Conservation (phyloP, 768 basidiomycete species). For the Leccinum sublutescens region DNA sequence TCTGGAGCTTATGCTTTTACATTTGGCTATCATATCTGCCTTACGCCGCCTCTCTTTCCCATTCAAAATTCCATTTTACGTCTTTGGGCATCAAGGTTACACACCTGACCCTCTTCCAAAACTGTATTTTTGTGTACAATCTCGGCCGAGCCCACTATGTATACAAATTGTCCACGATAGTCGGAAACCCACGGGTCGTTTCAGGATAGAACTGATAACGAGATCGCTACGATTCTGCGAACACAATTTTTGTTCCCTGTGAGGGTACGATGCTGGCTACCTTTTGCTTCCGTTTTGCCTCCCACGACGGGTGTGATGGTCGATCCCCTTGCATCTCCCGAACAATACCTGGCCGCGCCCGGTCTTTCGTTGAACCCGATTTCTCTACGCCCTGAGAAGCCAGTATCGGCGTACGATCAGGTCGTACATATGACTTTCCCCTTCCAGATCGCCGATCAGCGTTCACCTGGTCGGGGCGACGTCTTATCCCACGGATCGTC, state of each 20-base stretch:
- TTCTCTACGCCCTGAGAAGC: neutral
- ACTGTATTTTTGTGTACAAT: constrained; percentile 1
- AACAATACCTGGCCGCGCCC: neutral
- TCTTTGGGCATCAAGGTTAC: neutral
- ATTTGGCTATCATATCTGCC: neutral
- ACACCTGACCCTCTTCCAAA: neutral
- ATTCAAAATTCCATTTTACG: neutral
- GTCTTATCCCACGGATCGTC: constrained; percentile 13
- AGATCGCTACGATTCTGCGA: constrained; percentile 21
- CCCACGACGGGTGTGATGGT: constrained; percentile 93
- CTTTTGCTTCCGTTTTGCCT: constrained; percentile 83
- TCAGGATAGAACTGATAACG: neutral
- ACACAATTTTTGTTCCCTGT: constrained; percentile 86
- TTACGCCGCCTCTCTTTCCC: neutral
- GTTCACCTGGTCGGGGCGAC: constrained; percentile 5
- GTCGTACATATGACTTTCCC: constrained; percentile 2
- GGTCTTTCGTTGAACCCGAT: neutral
- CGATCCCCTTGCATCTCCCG: constrained; percentile 14
- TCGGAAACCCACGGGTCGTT: neutral
- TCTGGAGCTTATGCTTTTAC: neutral
- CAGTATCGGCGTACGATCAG: neutral
- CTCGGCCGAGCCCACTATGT: neutral
- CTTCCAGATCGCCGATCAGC: constrained; percentile 21
- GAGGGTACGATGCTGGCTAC: constrained; percentile 59
- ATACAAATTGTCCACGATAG: neutral